Evolutionary conservation across 1,284 basidiomycete genomes (phyloP).

Genomic region (Trametes versicolor): DNA sequence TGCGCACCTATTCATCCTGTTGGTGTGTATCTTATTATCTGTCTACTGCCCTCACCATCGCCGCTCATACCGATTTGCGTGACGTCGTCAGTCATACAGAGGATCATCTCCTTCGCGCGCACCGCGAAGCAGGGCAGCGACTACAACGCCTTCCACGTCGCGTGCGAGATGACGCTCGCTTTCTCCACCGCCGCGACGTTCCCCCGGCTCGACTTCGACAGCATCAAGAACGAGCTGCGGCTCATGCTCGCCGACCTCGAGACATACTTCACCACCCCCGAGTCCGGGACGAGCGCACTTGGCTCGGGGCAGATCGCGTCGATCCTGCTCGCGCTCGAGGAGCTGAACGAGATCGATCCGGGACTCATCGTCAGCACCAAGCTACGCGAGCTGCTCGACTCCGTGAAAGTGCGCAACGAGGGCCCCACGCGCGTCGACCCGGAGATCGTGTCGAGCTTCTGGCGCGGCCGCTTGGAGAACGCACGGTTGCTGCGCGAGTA

Average conservation of each 20-base stretch:
- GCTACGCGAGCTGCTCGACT: constrained; percentile 22
- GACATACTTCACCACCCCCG: constrained; percentile 9
- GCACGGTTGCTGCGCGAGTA: constrained; percentile 21
- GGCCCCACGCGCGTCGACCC: not conserved
- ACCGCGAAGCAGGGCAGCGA: constrained; percentile 13
- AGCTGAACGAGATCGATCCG: constrained; percentile 22
- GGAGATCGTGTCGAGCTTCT: constrained; percentile 16
- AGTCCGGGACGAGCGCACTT: not conserved
- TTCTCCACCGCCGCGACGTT: constrained; percentile 22
- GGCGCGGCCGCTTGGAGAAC: constrained; percentile 21
- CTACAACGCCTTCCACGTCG: constrained; percentile 20
- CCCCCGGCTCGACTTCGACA: constrained; percentile 20
- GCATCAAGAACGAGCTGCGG: constrained; percentile 20
- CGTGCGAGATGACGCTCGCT: constrained; percentile 29
- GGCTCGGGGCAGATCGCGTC: constrained; percentile 23
- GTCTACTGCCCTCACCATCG: not conserved
- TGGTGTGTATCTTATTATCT: constrained; percentile 4
- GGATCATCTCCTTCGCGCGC: constrained; percentile 21
- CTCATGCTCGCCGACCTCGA: constrained; percentile 29
- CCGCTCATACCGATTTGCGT: too few relatives aligned
- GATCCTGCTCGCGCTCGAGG: constrained; percentile 29
- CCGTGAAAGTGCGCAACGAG: constrained; percentile 2
- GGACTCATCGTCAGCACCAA: constrained; percentile 14
- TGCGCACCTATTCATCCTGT: constrained; percentile 11
- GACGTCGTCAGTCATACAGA: constrained; percentile 19